Percentiles rank a stretch among this genome's conserved stretches.
phyloP scores from a whole-genome alignment of 2,329 filamentous ascomycete species.

The Cladosporium sp. region DNA sequence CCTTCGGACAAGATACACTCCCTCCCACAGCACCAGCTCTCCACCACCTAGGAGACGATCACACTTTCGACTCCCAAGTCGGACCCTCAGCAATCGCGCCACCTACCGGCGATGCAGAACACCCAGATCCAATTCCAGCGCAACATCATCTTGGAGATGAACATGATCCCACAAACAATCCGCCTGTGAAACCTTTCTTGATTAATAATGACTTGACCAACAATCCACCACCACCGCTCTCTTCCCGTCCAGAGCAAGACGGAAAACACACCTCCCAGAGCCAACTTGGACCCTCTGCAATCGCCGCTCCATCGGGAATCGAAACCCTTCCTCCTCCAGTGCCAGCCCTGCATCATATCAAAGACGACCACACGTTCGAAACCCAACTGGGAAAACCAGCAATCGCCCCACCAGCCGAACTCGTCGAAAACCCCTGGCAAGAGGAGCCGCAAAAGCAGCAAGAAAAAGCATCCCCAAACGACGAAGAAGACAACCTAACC shows the following conservation, averaged over 20 bases:
- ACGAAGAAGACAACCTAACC: slow-evolving; percentile 12
- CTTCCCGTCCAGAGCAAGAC: background rate
- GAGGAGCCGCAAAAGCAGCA: background rate
- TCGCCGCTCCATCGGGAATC: slow-evolving; percentile 1
- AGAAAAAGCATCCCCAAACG: background rate
- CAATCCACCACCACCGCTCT: background rate
- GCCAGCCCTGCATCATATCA: slow-evolving; percentile 3
- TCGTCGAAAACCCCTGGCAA: background rate
- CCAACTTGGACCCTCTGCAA: slow-evolving; percentile 8
- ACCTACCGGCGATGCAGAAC: background rate
- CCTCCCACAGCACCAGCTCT: slow-evolving; percentile 5
- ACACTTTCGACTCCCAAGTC: slow-evolving; percentile 6
- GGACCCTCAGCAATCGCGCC: slow-evolving; percentile 6
- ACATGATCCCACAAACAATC: background rate
- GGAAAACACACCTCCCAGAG: background rate
- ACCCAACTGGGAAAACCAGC: slow-evolving; percentile 1
- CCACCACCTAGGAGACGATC: slow-evolving; percentile 1
- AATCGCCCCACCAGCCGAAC: slow-evolving; percentile 4
- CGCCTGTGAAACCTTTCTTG: slow-evolving; percentile 4
- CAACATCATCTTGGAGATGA: slow-evolving; percentile 4
- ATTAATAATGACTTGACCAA: background rate
- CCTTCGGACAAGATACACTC: background rate
- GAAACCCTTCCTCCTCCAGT: background rate
- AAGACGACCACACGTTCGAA: background rate
- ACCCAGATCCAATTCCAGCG: slow-evolving; percentile 2